Evolutionary conservation across 345 rosid genomes (phyloP).

Genomic region (Gossypium australe): DNA sequence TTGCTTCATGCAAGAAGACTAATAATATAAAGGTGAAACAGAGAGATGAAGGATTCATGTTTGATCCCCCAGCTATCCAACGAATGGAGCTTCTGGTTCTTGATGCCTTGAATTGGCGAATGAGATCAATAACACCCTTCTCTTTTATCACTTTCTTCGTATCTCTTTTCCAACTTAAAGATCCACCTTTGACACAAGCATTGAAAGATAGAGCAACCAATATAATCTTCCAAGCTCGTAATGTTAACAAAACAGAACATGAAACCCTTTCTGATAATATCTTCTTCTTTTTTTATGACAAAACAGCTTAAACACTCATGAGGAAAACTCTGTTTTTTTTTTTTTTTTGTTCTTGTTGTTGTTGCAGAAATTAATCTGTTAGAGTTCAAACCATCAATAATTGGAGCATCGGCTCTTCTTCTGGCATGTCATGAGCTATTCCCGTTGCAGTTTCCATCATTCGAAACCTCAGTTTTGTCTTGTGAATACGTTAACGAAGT

Average conservation of each 20-base stretch:
- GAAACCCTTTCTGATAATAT: not conserved
- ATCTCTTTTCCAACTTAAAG: constrained; percentile 37
- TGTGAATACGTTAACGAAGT: constrained; percentile 40
- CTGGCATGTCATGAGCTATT: constrained; percentile 46
- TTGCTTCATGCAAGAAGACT: not conserved
- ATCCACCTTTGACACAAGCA: constrained; percentile 33
- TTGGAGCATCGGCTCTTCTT: constrained; percentile 60
- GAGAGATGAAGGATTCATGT: constrained; percentile 27
- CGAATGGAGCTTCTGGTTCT: constrained; percentile 57
- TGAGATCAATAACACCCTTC: constrained; percentile 71
- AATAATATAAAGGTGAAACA: constrained; percentile 18
- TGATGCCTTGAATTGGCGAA: constrained; percentile 58
- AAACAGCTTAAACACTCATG: constrained; percentile 1
- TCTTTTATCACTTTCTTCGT: constrained; percentile 50
- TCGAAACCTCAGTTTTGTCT: constrained; percentile 30
- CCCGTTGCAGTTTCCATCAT: constrained; percentile 43
- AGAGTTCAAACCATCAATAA: constrained; percentile 55
- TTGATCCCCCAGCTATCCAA: constrained; percentile 37
- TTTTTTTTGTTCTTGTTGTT: not conserved
- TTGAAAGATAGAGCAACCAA: constrained; percentile 44
- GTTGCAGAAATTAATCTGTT: constrained; percentile 43
- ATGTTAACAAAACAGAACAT: constrained; percentile 26
- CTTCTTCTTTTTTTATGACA: not conserved
- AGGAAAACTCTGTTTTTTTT: not conserved
- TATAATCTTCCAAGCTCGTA: constrained; percentile 46